Evolutionary conservation across 192 early-diverging fungal species (phyloP).

Genomic region (Dissophora ornata): DNA sequence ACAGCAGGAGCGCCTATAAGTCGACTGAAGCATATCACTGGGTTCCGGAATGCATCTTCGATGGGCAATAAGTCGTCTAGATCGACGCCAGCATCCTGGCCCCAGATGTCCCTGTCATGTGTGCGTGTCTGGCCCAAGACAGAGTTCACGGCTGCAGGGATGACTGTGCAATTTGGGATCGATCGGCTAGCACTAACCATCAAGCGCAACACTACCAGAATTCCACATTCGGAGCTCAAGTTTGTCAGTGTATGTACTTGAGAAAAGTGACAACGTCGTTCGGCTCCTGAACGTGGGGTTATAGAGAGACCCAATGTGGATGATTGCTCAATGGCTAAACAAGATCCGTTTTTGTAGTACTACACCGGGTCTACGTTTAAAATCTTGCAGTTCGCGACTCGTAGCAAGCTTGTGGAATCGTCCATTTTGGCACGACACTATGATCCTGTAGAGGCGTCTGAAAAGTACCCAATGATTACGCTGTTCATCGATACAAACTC

Average conservation of each 20-base stretch:
- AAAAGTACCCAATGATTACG: slow-evolving; percentile 21
- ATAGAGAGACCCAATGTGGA: too few species aligned
- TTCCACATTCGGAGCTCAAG: slow-evolving; percentile 22
- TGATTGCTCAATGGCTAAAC: too few species aligned
- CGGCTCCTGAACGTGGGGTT: too few species aligned
- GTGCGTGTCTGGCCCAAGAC: slow-evolving; percentile 25
- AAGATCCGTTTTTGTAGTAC: slow-evolving; percentile 13
- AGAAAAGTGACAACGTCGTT: neutral
- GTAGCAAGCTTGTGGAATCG: slow-evolving; percentile 13
- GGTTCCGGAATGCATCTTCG: neutral
- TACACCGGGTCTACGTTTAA: slow-evolving; percentile 22
- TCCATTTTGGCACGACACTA: slow-evolving; percentile 29
- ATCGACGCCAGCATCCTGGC: slow-evolving; percentile 17
- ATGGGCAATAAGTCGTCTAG: neutral
- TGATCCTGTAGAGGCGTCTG: slow-evolving; percentile 13
- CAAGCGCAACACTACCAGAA: slow-evolving; percentile 23
- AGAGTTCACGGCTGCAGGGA: slow-evolving; percentile 20
- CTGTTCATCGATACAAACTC: slow-evolving; percentile 21
- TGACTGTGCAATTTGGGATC: slow-evolving; percentile 26
- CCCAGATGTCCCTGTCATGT: slow-evolving; percentile 19
- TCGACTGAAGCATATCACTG: slow-evolving; percentile 13
- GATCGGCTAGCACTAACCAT: slow-evolving; percentile 36
- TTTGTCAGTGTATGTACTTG: slow-evolving; percentile 26
- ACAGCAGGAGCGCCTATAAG: neutral
- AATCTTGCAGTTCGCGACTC: slow-evolving; percentile 29